Evolutionary conservation across 768 basidiomycete genomes (phyloP), one percentile per base, ranked within the genome.

Genomic region (Podaxis sp.): DNA sequence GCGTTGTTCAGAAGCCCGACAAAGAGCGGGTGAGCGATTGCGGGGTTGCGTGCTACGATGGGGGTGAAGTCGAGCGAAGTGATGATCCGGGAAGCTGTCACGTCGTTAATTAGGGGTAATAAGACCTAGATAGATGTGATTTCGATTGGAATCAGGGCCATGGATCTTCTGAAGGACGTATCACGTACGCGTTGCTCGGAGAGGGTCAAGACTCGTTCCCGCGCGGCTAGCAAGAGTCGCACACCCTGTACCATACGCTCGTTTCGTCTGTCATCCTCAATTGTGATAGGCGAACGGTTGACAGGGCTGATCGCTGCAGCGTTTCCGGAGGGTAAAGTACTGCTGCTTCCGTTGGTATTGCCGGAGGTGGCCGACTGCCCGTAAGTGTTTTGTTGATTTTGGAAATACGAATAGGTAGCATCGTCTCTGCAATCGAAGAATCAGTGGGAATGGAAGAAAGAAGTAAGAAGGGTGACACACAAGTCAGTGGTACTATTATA

Each of bases 161-260:
- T 13, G 19, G 12, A 29, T 36, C 55, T 46, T 36, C 49, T 50
- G 59, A 64, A 49, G 65, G 65, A 22, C 33, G 40, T 37, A 64
- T 46, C 54, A 74, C 82, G 59, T 70, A 90, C 88, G 61, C 90
- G 84, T 78, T 89, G 88, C 77, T 93, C 91, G 41, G 88, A 80
- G 55, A 93, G 82, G 38, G 84, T 87, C 47, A 93, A 82, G 25
- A 87, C 89, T 55, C 91, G 85, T 64, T 86, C 83, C 57, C 89
- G 84, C 46, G 88, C 89, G 40, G 83, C 80, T 15, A 92, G 78
- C 29, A 93, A 77, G 19, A 92, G 81, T 56, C 82, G 82, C 82
- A 91, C 84, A 24, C 82, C 87, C 56, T 85, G 85, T 9, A 84
- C 81, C 24, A 89, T 75, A 27, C 75, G 77, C 65, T 86, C 87